Base-by-base conservation (phyloP, 208 protist species). In the Vickermania spadyakhi region DNA sequence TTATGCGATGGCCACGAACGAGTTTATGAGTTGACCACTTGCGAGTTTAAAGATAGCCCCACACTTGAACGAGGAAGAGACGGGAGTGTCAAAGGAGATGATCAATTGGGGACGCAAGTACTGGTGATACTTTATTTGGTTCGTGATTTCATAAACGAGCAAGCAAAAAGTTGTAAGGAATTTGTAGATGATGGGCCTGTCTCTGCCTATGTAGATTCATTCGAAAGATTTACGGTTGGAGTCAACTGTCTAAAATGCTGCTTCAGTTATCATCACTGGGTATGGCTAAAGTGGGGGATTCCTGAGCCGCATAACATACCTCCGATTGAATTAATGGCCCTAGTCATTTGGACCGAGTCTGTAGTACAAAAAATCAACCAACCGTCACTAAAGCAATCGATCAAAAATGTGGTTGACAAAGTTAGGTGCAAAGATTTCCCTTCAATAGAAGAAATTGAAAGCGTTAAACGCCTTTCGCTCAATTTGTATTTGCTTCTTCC, bases 191-290 rank as follows among this genome's bases (percentile, higher is more conserved):
- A 64, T 14, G 58, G 72, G 26, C 53, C 60, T 70, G 60, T 84
- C 57, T 49, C 64, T n/a, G 65, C 56, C 0, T 93, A 90, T 58
- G 27, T 90, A 14, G 72, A 77, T 29, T 66, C 72, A 2, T 90
- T 78, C 65, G 78, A 87, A 29, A 78, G 75, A 58, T 91, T 81
- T 64, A 79, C 77, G 26, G 72, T 73, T 1, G 75, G 67, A 1
- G 75, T 86, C 5, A 90, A 93, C 56, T 54, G 81, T 1, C 61
- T 89, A 14, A 84, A 80, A 62, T 64, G 71, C 26, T 69, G 77
- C 27, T 93, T 93, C 71, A 87, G 78, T 25, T 93, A 89, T 55
- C 62, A 88, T 52, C 86, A 93, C 67, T 84, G 83, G 74, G 76
- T 70, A 26, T 93, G 86, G 86, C 76, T 89, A 45, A 88, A 90